Conservation (phyloP, 805 yeast genomes). For the Saturnispora gosingensis region DNA sequence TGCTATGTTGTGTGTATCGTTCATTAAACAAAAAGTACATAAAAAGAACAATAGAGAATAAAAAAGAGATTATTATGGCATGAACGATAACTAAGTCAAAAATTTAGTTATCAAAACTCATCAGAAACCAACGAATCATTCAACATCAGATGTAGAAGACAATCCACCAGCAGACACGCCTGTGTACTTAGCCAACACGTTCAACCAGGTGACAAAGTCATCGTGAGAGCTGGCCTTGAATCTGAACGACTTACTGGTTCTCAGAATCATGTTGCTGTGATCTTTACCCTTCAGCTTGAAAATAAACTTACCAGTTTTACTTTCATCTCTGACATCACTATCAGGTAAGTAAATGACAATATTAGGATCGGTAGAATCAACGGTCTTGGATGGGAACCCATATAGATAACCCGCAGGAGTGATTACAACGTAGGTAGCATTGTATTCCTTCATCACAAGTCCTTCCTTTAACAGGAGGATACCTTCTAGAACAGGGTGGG, state of each 20-base stretch:
- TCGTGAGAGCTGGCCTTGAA: slow-evolving; percentile 37
- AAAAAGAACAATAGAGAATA: neutral
- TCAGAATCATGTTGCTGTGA: slow-evolving; percentile 20
- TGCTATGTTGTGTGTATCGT: neutral
- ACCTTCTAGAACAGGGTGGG: slow-evolving; percentile 41
- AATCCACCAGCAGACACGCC: neutral
- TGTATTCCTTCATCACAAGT: slow-evolving; percentile 31
- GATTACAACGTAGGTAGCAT: slow-evolving; percentile 38
- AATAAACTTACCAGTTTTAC: slow-evolving; percentile 31
- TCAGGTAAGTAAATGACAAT: slow-evolving; percentile 40
- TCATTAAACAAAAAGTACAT: neutral
- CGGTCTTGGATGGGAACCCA: slow-evolving; percentile 37
- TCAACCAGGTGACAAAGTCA: slow-evolving; percentile 40
- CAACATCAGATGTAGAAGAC: slow-evolving; percentile 1
- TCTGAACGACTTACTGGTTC: slow-evolving; percentile 24
- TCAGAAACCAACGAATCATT: neutral
- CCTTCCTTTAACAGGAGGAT: slow-evolving; percentile 37
- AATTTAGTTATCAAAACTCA: neutral
- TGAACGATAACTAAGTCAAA: neutral
- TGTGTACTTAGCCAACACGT: slow-evolving; percentile 20
- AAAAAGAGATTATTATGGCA: neutral
- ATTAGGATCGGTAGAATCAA: slow-evolving; percentile 36
- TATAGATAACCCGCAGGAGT: slow-evolving; percentile 37
- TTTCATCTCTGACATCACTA: slow-evolving; percentile 27
- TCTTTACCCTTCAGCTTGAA: slow-evolving; percentile 38